A percentile compares a stretch with the other conserved stretches of the same genome.
These are phyloP conservation scores for Claviceps maximensis DNA, from an alignment of 2,329 filamentous ascomycete genomes.

Conservation along the genomic window DNA sequence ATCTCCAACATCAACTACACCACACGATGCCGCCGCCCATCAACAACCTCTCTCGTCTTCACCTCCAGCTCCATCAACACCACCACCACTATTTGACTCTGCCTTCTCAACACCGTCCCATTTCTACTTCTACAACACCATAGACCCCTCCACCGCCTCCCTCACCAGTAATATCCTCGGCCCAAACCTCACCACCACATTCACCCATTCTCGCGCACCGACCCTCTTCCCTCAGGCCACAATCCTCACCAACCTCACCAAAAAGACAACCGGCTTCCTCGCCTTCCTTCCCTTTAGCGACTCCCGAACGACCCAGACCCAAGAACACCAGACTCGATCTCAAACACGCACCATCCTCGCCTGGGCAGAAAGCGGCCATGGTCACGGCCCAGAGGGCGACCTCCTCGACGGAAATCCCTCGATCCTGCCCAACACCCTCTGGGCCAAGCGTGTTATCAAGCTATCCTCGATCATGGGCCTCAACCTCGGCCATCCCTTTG, in stretches of 20 bases:
- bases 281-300: neutral
- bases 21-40: too few relatives aligned
- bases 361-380: slow-evolving; percentile 23
- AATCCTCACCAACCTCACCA: slow-evolving; percentile 9
- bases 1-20: too few relatives aligned
- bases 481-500: slow-evolving; percentile 17
- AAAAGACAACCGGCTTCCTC: slow-evolving; percentile 22
- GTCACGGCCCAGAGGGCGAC: slow-evolving; percentile 16
- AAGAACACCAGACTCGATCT: too few relatives aligned
- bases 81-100: slow-evolving; percentile 10
- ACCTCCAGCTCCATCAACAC: neutral
- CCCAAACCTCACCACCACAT: slow-evolving; percentile 17
- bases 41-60: neutral
- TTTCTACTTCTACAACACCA: slow-evolving; percentile 21
- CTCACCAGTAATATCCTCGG: slow-evolving; percentile 20
- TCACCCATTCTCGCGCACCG: slow-evolving; percentile 15
- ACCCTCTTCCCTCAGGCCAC: neutral
- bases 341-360: slow-evolving; percentile 15
- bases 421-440: slow-evolving; percentile 18
- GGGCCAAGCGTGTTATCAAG: slow-evolving; percentile 17
- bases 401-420: slow-evolving; percentile 12
- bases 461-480: slow-evolving; percentile 18
- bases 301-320: too few relatives aligned
- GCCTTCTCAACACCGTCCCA: slow-evolving; percentile 9
- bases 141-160: slow-evolving; percentile 12